Evolutionary conservation across 306 rosid genomes (phyloP).

Genomic region (Vachellia collinsii): DNA sequence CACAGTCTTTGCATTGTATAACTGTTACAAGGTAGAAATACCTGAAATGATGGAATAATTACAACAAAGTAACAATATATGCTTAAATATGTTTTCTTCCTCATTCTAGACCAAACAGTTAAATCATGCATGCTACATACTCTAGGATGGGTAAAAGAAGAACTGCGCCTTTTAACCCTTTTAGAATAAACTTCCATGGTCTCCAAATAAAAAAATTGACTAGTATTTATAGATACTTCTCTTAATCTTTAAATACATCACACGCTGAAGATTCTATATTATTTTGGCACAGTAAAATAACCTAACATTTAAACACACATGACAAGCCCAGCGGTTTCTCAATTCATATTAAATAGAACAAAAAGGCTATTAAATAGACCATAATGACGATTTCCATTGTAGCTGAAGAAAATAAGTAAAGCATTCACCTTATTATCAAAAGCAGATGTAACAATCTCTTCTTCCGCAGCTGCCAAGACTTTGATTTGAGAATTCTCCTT

Average conservation of each 20-base stretch:
- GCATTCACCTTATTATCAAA: slow-evolving; percentile 80
- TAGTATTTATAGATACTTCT: slow-evolving; percentile 8
- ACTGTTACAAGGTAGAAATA: slow-evolving; percentile 12
- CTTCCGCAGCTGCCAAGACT: slow-evolving; percentile 76
- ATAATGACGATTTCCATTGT: slow-evolving; percentile 29
- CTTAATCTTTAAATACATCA: background rate
- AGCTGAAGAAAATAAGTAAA: slow-evolving; percentile 26
- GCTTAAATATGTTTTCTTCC: background rate
- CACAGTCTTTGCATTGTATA: slow-evolving; percentile 13
- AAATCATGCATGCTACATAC: background rate
- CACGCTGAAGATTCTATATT: slow-evolving; percentile 3
- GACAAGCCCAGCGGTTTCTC: slow-evolving; percentile 13
- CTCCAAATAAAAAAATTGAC: slow-evolving; percentile 11
- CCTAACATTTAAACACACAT: slow-evolving; percentile 11
- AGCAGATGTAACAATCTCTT: slow-evolving; percentile 80
- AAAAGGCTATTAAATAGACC: slow-evolving; percentile 21
- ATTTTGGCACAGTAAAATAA: slow-evolving; percentile 1
- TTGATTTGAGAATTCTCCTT: slow-evolving; percentile 86
- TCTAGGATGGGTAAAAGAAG: background rate
- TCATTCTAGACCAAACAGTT: slow-evolving; percentile 11
- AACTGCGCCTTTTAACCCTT: background rate
- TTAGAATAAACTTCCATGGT: background rate
- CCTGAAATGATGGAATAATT: background rate
- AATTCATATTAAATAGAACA: slow-evolving; percentile 7
- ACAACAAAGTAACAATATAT: background rate